Percentiles rank a stretch among this genome's conserved stretches.
Conservation (phyloP, 148 eudicot species). For the Heliosperma pusillum region DNA sequence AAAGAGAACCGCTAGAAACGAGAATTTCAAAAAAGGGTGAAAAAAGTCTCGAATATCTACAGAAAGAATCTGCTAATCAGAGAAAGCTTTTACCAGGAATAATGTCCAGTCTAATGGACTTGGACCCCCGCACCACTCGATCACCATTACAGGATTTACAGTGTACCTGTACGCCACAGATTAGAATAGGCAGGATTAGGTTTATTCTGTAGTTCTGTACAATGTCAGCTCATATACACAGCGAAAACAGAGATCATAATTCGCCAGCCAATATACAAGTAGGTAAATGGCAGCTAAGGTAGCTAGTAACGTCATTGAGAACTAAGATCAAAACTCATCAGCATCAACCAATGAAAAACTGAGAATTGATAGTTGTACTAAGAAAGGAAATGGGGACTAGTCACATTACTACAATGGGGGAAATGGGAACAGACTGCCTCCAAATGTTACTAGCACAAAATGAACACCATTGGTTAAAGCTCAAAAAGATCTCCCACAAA, state of each 20-base stretch:
- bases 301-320: background rate
- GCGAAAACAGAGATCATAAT: background rate
- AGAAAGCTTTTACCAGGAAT: conserved; percentile 32
- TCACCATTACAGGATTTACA: conserved; percentile 41
- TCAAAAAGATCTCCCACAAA: no score
- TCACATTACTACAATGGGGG: background rate
- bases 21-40: background rate
- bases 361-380: background rate
- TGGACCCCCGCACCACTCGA: conserved; percentile 37
- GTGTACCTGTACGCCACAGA: conserved; percentile 26
- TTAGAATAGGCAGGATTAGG: background rate
- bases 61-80: background rate
- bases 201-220: no score
- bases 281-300: background rate
- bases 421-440: no score
- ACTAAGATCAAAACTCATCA: no score
- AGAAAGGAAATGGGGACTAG: background rate
- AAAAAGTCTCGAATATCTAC: background rate
- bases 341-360: background rate
- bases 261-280: background rate
- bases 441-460: no score
- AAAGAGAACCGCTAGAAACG: background rate
- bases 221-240: background rate
- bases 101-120: conserved; percentile 39
- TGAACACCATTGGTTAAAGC: no score